A percentile compares a stretch with the other conserved stretches of the same genome.
These are phyloP conservation scores for Boletus reticulatus DNA, from an alignment of 768 basidiomycete genomes.

Conservation along the genomic window DNA sequence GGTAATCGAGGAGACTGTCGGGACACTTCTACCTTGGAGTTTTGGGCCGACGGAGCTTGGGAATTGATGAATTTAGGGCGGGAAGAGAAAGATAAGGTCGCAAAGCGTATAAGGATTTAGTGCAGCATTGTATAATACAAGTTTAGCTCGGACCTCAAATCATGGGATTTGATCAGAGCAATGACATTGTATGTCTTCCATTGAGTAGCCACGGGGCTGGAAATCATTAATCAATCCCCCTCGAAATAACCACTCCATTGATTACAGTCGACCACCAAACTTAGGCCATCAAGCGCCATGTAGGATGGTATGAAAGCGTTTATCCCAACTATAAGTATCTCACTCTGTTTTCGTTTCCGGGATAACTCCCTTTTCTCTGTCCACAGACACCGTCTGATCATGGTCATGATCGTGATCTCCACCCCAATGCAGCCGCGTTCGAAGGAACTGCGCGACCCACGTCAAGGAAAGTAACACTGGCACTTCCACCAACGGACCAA, in stretches of 20 bases:
- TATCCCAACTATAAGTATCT: not conserved
- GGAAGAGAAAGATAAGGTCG: not conserved
- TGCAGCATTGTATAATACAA: no score
- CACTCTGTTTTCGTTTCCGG: not conserved
- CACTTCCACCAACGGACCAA: conserved; percentile 76
- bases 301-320: no score
- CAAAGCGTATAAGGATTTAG: no score
- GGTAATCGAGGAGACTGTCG: not conserved
- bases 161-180: no score
- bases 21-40: not conserved
- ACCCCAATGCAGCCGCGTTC: conserved; percentile 41
- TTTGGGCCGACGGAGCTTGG: not conserved
- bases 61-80: not conserved
- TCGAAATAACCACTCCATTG: no score
- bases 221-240: no score
- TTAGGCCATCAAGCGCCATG: no score
- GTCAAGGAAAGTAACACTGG: conserved; percentile 71
- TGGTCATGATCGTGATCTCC: not conserved
- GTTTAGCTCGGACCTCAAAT: no score
- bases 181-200: no score
- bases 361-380: not conserved
- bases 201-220: no score
- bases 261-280: no score
- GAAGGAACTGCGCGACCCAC: conserved; percentile 56
- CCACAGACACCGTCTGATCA: not conserved